These are phyloP conservation scores for Trichosporon ovoides DNA, from an alignment of 1,284 basidiomycete genomes.

Conservation along the genomic window DNA sequence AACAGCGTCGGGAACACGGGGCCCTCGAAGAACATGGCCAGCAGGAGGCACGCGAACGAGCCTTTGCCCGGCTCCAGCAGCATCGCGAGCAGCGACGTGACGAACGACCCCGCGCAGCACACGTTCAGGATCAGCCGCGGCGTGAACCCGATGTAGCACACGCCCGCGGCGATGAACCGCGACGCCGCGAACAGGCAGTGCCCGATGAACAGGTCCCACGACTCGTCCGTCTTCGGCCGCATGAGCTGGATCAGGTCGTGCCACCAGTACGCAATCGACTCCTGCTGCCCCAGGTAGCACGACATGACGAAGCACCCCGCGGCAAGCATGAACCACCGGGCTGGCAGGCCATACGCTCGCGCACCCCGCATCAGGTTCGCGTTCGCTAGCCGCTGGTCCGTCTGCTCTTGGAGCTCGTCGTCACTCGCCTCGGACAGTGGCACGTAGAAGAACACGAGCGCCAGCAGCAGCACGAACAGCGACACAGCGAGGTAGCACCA, in stretches of 20 bases:
- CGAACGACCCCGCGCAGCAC: constrained; percentile 33
- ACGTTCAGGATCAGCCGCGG: constrained; percentile 35
- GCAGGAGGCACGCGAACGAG: constrained; percentile 28
- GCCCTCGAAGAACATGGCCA: constrained; percentile 42
- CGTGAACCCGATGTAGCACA: constrained; percentile 37
- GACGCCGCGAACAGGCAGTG: constrained; percentile 36
- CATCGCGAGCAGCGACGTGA: constrained; percentile 32
- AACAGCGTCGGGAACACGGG: constrained; percentile 45
- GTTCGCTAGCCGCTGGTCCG: constrained; percentile 25
- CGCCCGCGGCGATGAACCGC: constrained; percentile 35
- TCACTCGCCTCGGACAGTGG: constrained; percentile 41
- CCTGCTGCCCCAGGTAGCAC: constrained; percentile 44
- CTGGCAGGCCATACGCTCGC: constrained; percentile 22
- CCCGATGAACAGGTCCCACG: constrained; percentile 32
- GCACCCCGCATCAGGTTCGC: constrained; percentile 21
- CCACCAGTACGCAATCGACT: constrained; percentile 41
- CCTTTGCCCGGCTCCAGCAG: constrained; percentile 28
- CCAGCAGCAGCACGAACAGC: constrained; percentile 42
- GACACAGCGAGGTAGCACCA: constrained; percentile 48
- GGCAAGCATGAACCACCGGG: constrained; percentile 21
- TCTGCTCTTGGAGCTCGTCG: constrained; percentile 39
- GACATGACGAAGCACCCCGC: constrained; percentile 33
- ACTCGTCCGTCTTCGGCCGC: constrained; percentile 25
- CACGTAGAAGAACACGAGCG: constrained; percentile 46
- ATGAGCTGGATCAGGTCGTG: constrained; percentile 15